Evolutionary conservation across 2,329 filamentous ascomycete genomes (phyloP).

Genomic region (Alternaria sp.): DNA sequence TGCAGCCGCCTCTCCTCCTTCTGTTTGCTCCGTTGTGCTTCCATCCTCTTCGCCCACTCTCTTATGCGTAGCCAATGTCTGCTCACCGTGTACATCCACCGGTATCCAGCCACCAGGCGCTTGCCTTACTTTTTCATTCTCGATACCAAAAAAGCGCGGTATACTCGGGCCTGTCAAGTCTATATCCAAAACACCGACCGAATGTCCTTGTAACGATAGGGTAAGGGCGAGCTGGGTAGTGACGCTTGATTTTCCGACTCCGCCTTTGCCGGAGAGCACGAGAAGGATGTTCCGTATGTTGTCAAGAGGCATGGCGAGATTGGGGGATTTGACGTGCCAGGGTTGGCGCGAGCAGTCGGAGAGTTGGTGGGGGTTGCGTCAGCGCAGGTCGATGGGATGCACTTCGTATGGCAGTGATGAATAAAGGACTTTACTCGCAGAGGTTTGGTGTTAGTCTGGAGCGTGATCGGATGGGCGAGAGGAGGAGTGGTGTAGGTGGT

Average conservation of each 20-base stretch:
- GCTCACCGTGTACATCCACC: conserved; percentile 77
- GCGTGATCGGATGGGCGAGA: conserved; percentile 1
- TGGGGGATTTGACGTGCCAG: not conserved
- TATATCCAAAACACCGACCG: conserved; percentile 93
- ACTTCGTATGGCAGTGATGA: not conserved
- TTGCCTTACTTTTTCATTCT: conserved; percentile 88
- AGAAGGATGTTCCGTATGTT: conserved; percentile 82
- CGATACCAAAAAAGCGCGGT: conserved; percentile 90
- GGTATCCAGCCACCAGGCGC: conserved; percentile 92
- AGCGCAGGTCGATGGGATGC: not conserved
- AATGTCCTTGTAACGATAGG: conserved; percentile 83
- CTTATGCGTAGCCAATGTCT: conserved; percentile 30
- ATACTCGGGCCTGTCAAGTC: conserved; percentile 97
- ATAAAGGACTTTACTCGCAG: too few species aligned
- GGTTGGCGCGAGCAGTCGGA: not conserved
- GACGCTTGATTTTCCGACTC: conserved; percentile 97
- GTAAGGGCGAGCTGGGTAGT: conserved; percentile 95
- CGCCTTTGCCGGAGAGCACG: conserved; percentile 94
- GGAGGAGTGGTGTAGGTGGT: not conserved
- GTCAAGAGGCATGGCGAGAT: conserved; percentile 68
- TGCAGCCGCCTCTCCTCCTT: not conserved
- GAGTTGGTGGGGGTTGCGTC: not conserved
- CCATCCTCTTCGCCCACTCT: conserved; percentile 12
- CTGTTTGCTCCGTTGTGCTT: not conserved
- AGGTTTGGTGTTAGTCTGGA: conserved; percentile 32